Evolutionary conservation across 2,329 filamentous ascomycete genomes (phyloP), one percentile per base, ranked within the genome.

Genomic region (Penicillium griseofulvum): DNA sequence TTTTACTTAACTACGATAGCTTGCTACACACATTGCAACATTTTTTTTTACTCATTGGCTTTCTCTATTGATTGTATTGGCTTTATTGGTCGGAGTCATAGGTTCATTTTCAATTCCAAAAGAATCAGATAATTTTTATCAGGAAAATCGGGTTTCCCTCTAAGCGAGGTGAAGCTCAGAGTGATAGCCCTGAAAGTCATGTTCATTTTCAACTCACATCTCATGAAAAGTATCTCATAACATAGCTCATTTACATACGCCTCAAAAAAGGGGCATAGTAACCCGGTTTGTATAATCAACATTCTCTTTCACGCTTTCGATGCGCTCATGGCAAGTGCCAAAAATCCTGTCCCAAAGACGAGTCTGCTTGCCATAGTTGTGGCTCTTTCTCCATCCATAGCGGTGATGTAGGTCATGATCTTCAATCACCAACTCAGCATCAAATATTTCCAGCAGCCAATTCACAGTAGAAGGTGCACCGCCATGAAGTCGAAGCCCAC

Each of bases 341-440:
- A 74, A 74, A 5, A 71, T 39, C 2, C 62, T 55, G 51, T 74
- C 71, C 71, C 71, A 74, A n/a, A 73, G 56, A 28, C 67, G 52
- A 8, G 70, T 72, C 31, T 55, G 52, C 52, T 56, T 55, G 5
- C 63, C 71, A 50, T 73, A 70, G 50, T 73, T 44, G 75, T 56
- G 54, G 14, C 54, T 58, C 39, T 55, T 51, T 36, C 56, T 58
- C 56, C 56, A 58, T 14, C 56, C 56, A 43, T 58, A 58, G n/a
- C 56, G 56, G 34, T 58, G 56, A 31, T 58, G 56, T 7, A 58
- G 36, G 28, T 58, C 56, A 46, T 58, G 56, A 38, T 58, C 56
- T 39, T 58, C 56, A 42, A 58, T 58, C 26, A 58, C 56, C 41
- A 58, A 19, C 28, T 58, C 74, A 31, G 64, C 63, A 24, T 67